Conservation (phyloP, 192 early-diverging fungal species). For the Backusella westeae region DNA sequence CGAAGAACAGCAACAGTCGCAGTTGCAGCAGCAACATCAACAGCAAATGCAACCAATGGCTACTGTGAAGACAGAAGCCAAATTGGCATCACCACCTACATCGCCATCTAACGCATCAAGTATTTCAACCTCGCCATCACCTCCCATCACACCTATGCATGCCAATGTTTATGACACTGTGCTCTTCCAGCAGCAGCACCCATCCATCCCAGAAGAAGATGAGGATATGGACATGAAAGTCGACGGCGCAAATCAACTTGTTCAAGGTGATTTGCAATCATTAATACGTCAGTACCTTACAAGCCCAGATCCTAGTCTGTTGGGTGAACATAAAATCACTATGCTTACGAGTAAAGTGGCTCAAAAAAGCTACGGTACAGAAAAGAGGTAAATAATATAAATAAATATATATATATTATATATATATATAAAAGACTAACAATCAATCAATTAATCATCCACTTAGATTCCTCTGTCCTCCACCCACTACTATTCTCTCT, state of each 20-base stretch:
- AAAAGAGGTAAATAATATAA: constrained; percentile 61
- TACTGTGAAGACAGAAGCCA: neutral
- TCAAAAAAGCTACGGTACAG: constrained; percentile 91
- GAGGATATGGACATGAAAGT: neutral
- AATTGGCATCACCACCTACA: neutral
- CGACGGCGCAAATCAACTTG: neutral
- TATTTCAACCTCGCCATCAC: neutral
- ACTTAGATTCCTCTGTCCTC: constrained; percentile 75
- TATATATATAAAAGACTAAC: neutral
- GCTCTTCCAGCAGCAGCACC: constrained; percentile 10
- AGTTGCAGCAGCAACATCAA: constrained; percentile 1
- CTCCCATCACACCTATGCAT: neutral
- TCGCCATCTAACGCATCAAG: neutral
- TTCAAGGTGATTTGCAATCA: constrained; percentile 10
- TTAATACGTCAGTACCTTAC: constrained; percentile 14
- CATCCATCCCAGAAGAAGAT: constrained; percentile 15
- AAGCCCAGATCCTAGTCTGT: constrained; percentile 15
- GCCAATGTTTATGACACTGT: neutral
- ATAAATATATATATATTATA: neutral
- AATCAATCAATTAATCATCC: no score
- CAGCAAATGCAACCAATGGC: neutral
- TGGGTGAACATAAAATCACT: constrained; percentile 61
- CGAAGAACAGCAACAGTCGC: neutral
- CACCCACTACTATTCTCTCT: constrained; percentile 74
- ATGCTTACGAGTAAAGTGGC: constrained; percentile 87